A percentile compares a stretch with the other conserved stretches of the same genome.
Conservation (phyloP, 2,329 filamentous ascomycete genomes). For the Aspergillus sp. region DNA sequence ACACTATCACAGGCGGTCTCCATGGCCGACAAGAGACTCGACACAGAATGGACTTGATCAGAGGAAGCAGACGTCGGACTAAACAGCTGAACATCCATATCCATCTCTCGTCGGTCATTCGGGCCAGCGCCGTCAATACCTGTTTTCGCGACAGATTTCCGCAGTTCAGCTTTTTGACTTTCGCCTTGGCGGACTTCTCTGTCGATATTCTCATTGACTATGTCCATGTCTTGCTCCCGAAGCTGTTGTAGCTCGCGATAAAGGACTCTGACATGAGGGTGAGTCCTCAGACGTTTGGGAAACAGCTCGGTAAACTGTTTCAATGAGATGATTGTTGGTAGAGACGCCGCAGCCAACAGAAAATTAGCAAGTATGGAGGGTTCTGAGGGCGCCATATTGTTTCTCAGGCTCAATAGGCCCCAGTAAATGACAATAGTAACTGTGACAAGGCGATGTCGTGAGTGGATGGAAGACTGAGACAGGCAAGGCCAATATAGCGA, state of each 20-base stretch:
- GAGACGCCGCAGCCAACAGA: constrained; percentile 73
- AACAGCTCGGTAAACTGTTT: constrained; percentile 78
- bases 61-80: constrained; percentile 50
- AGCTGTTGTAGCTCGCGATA: constrained; percentile 81
- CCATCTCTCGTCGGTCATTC: constrained; percentile 44
- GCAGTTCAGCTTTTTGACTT: constrained; percentile 44
- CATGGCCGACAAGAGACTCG: constrained; percentile 70
- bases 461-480: constrained; percentile 3
- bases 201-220: constrained; percentile 61
- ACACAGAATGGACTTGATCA: constrained; percentile 62
- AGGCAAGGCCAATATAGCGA: not conserved
- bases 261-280: constrained; percentile 69
- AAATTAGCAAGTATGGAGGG: constrained; percentile 76
- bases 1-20: constrained; percentile 68
- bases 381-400: constrained; percentile 73
- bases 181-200: constrained; percentile 42
- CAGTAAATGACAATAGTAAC: not conserved
- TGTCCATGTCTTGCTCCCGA: constrained; percentile 70
- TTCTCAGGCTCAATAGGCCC: not conserved
- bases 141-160: constrained; percentile 35
- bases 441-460: not conserved
- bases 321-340: constrained; percentile 74
- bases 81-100: constrained; percentile 63
- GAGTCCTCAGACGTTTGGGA: constrained; percentile 67
- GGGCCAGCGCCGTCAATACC: constrained; percentile 39